Percentiles rank a stretch among this genome's conserved stretches.
These are phyloP conservation scores for Millerozyma acaciae DNA, from an alignment of 805 yeast genomes.

Conservation along the genomic window DNA sequence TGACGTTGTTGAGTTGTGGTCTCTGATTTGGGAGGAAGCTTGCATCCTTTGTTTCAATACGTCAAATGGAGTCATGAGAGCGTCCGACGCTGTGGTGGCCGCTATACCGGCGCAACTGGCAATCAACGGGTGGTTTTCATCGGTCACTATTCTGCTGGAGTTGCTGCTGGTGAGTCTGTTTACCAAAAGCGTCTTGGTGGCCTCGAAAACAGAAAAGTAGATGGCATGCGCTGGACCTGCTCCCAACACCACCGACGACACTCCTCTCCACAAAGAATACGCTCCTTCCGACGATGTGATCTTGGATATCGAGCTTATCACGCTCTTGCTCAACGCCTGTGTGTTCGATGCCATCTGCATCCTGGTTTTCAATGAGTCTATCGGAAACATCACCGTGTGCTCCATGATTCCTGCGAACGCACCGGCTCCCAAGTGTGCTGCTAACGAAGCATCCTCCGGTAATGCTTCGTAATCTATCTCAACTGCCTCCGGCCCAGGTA, in stretches of 20 bases:
- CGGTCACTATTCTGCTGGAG: constrained; percentile 46
- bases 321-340: constrained; percentile 29
- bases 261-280: constrained; percentile 87
- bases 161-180: constrained; percentile 34
- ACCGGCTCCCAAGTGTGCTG: constrained; percentile 85
- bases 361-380: constrained; percentile 93
- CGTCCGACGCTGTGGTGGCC: constrained; percentile 91
- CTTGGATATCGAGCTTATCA: constrained; percentile 64
- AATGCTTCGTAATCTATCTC: constrained; percentile 88
- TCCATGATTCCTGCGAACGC: constrained; percentile 99
- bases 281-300: constrained; percentile 90
- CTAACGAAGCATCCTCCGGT: constrained; percentile 79
- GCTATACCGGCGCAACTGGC: constrained; percentile 87
- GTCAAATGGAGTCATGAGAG: constrained; percentile 96
- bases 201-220: constrained; percentile 91
- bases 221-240: constrained; percentile 99
- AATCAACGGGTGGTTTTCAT: constrained; percentile 71
- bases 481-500: constrained; percentile 28
- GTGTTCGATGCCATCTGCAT: constrained; percentile 60
- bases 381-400: constrained; percentile 94
- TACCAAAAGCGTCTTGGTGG: constrained; percentile 58
- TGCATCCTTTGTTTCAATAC: constrained; percentile 96
- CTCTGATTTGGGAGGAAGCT: constrained; percentile 16
- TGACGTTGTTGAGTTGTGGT: constrained; percentile 13
- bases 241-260: constrained; percentile 85